Evolutionary conservation across 805 yeast genomes (phyloP), one percentile per base, ranked within the genome.

Genomic region (Candida fluviatilis): DNA sequence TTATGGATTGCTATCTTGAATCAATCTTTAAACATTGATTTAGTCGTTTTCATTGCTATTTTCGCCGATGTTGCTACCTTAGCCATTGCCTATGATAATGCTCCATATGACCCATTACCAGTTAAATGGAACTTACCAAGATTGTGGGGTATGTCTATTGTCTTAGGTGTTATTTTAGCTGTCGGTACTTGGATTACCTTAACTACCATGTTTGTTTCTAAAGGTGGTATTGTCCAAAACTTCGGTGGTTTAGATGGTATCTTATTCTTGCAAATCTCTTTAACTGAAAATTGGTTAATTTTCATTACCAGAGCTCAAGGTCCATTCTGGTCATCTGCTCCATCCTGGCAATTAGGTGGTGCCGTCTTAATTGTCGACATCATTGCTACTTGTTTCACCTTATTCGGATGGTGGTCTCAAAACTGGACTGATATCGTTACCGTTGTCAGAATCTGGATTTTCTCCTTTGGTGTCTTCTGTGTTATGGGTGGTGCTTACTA

Each of bases 391-490:
- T 76, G 85, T 80, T 89, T 88, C 82, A 73, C 88, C 58, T 69
- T 88, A 62, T 89, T 87, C 81, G 96, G 96, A 57, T 89, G 95
- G 96, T 88, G 95, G 91, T 84, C 95, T 52, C 95, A 86, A 71
- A 89, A 89, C 82, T 87, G 93, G 89, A 89, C 91, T 66, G 95
- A 91, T 72, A 83, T 89, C 54, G 96, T 89, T 55, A 82, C 96
- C 41, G 95, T 89, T 64, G 90, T 83, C 66, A 84, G 96, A 78
- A 80, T 84, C 70, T 89, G 93, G 93, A 71, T 89, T 64, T 88
- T 86, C 87, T 88, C 96, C 47, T 84, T 89, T 75, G 96, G 96
- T 79, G 83, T 85, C 71, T 89, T 89, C 91, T 89, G 95, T 78
- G 79, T 82, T 70, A 70, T 88, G 76, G 95, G 95, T 69, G 96